These are phyloP conservation scores for Teratosphaeria zuluensis DNA, from an alignment of 2,329 filamentous ascomycete species.

Conservation along the genomic window DNA sequence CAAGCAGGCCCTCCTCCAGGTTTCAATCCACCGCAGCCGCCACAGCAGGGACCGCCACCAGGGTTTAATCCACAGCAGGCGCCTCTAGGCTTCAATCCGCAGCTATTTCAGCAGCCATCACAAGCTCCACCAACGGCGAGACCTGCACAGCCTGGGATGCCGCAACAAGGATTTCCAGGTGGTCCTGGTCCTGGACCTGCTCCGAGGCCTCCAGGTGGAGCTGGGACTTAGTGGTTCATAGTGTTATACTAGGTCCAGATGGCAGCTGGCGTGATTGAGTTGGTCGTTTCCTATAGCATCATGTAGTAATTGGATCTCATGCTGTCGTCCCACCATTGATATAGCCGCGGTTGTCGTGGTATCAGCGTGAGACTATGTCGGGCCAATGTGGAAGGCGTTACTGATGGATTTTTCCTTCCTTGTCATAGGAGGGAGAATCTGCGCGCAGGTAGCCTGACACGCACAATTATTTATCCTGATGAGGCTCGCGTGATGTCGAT, in stretches of 20 bases:
- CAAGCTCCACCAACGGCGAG: background rate
- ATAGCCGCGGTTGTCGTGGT: background rate
- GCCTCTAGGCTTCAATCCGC: background rate
- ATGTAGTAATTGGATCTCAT: background rate
- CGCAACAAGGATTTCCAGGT: background rate
- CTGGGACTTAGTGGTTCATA: background rate
- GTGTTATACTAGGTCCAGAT: background rate
- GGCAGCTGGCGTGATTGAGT: background rate
- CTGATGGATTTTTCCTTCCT: too few species aligned
- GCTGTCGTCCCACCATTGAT: background rate
- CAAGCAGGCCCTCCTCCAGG: background rate
- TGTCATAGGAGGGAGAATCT: too few species aligned
- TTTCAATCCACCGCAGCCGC: background rate
- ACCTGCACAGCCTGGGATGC: background rate
- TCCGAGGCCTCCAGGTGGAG: background rate
- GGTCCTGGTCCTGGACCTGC: background rate
- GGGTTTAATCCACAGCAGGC: too few species aligned
- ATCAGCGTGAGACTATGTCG: background rate
- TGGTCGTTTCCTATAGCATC: background rate
- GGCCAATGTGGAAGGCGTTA: background rate
- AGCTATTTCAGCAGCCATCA: background rate
- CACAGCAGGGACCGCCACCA: too few species aligned
- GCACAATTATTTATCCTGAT: too few species aligned
- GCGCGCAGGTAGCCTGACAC: too few species aligned
- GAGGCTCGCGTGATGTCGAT: too few species aligned